Evolutionary conservation across 2,329 filamentous ascomycete species (phyloP), one percentile per base, ranked within the genome.

Genomic region (Hirsutella thompsonii): DNA sequence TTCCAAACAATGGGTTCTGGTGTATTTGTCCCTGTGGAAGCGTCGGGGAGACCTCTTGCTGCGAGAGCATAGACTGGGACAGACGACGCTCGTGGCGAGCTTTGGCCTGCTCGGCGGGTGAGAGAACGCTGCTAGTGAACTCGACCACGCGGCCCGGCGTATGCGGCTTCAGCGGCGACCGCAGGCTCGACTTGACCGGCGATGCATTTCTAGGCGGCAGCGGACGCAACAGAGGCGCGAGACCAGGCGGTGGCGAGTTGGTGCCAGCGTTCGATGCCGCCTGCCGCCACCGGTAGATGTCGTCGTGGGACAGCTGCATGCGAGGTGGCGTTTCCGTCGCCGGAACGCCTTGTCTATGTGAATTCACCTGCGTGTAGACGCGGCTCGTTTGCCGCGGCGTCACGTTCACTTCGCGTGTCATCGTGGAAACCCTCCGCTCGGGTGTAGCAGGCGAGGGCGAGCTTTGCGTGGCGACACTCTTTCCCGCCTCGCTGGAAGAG

Each of bases 91-190:
- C 52, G 13, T 55, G 53, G n/a, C 59, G 56, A 20, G 47, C 50
- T 38, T 48, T 48, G 3, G 60, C 62, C 46, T 70, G 65, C 9
- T 64, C 61, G 1, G 62, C 49, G 1, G 69, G 68, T 3, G 68
- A 69, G 6, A 69, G 54, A 1, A 67, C 66, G 52, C 62, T 70
- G 54, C 66, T 69, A 1, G 68, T 69, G 47, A 77, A 78, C 43
- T 74, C 72, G 13, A 79, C 74, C 1, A 77, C 69, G 0, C 71
- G 67, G 4, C 74, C 74, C 1, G 71, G 72, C 2, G 71, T 76
- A 45, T 67, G 74, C 3, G 70, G 67, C 49, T 78, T 79, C 16
- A 74, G 52, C 0, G 73, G 71, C 4, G 74, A 75, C 16, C 74
- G 67, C 20, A 79, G 56, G 47, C 66, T 72, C 1, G 74, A 78